Evolutionary conservation across 1,284 basidiomycete genomes (phyloP), one percentile per base, ranked within the genome.

Genomic region (Ustilago xerochloae): DNA sequence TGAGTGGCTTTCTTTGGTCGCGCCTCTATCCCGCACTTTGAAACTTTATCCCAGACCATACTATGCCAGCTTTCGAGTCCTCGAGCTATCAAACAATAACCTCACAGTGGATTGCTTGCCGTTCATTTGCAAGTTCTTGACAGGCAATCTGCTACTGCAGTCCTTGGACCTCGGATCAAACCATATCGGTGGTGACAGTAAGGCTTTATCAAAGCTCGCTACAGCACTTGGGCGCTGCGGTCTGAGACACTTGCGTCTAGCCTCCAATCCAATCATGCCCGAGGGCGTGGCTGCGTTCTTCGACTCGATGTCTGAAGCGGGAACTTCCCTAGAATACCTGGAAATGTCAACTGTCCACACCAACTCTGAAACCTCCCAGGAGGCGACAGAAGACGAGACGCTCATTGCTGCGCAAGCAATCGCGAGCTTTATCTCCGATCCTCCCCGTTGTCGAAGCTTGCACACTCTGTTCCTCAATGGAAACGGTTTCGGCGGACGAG

Each of bases 281-380:
- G 24, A 47, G 7, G 56, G 49, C 10, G 8, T 74, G 5, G 29
- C 53, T 6, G 57, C 71, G 20, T 69, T 74, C 18, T 29, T 74
- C 29, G 71, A 74, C 24, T 49, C 58, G 18, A 39, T 74, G 1
- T 65, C 71, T 2, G 15, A 53, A 13, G 41, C 20, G 1, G 70
- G 70, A 3, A 67, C 63, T 1, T 18, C 60, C 2, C 36, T 73
- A 3, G 57, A 61, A 20, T 26, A 22, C 24, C 29, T 69, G 4
- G 58, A 65, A 29, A 12, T 68, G 8, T 60, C 51, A 1, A 33
- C 33, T 22, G 39, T 69, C n/a, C 52, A 51, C 26, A 32, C 13
- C 28, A 43, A 65, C 32, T n/a, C n/a, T n/a, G n/a, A n/a, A 28
- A 36, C 2, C 3, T 26, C 20, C 4, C 29, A 16, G 24, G 55